Evolutionary conservation across 2,329 filamentous ascomycete species (phyloP).

Genomic region (Dendrostoma leiphaemia): DNA sequence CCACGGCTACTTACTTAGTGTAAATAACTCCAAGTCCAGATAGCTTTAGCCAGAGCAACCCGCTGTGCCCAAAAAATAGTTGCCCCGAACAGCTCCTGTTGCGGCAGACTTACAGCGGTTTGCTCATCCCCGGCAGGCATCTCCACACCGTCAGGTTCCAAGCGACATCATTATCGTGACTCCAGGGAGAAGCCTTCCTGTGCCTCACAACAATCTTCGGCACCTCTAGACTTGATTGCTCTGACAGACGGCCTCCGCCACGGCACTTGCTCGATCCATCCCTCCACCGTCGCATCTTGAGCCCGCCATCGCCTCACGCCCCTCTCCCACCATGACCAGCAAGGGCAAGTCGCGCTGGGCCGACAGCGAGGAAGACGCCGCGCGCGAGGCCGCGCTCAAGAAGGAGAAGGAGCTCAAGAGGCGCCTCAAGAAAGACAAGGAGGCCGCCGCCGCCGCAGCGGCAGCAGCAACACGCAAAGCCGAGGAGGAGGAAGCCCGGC

Average conservation of each 20-base stretch:
- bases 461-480: slow-evolving; percentile 55
- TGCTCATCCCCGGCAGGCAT: slow-evolving; percentile 11
- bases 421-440: slow-evolving; percentile 75
- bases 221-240: background rate
- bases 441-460: background rate
- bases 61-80: background rate
- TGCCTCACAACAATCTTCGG: background rate
- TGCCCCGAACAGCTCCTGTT: background rate
- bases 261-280: too few relatives aligned
- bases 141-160: background rate
- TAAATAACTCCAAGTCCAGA: too few relatives aligned
- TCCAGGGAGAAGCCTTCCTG: background rate
- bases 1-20: too few relatives aligned
- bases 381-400: slow-evolving; percentile 68
- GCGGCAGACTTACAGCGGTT: background rate
- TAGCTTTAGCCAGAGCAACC: too few relatives aligned
- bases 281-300: too few relatives aligned
- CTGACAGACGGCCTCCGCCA: background rate
- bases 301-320: background rate
- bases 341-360: slow-evolving; percentile 80
- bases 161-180: slow-evolving; percentile 3
- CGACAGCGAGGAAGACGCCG: slow-evolving; percentile 77
- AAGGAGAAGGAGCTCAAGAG: slow-evolving; percentile 88
- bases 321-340: slow-evolving; percentile 50
- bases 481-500: slow-evolving; percentile 42